A percentile compares a stretch with the other conserved stretches of the same genome.
Evolutionary conservation across 306 rosid genomes (phyloP).

Genomic region (Cicer yamashitae): DNA sequence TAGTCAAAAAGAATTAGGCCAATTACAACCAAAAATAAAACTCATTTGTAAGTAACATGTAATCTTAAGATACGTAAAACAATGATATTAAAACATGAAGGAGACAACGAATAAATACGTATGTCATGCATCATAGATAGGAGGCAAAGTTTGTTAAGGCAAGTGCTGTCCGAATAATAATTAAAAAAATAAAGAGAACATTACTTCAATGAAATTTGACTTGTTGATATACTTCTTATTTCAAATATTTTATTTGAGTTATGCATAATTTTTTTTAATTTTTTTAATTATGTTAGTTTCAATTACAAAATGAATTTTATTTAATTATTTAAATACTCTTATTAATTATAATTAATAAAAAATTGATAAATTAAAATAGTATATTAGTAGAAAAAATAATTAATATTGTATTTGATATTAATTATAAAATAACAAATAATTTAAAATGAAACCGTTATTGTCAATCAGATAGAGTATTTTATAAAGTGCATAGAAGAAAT

Average conservation of each 20-base stretch:
- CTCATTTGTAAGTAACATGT: constrained; percentile 50
- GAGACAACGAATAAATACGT: constrained; percentile 42
- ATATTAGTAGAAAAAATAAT: too few species aligned
- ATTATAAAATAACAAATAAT: too few species aligned
- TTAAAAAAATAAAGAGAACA: constrained; percentile 34
- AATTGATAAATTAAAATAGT: too few species aligned
- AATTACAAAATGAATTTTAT: too few species aligned
- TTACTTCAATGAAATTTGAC: constrained; percentile 47
- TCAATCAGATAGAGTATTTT: background rate
- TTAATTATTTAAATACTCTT: too few species aligned
- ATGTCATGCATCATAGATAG: constrained; percentile 41
- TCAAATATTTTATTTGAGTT: too few species aligned
- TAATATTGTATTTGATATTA: too few species aligned
- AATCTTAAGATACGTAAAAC: constrained; percentile 33
- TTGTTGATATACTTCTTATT: background rate
- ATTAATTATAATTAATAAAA: too few species aligned
- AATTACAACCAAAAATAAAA: constrained; percentile 35
- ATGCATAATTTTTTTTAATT: too few species aligned
- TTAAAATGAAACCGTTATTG: too few species aligned
- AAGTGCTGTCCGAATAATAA: constrained; percentile 39
- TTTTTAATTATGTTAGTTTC: too few species aligned
- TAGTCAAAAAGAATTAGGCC: too few species aligned
- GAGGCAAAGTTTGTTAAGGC: constrained; percentile 47
- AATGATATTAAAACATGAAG: constrained; percentile 37
- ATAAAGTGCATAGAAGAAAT: background rate